Evolutionary conservation across 148 eudicot genomes (phyloP).

Genomic region (Oxyria digyna): DNA sequence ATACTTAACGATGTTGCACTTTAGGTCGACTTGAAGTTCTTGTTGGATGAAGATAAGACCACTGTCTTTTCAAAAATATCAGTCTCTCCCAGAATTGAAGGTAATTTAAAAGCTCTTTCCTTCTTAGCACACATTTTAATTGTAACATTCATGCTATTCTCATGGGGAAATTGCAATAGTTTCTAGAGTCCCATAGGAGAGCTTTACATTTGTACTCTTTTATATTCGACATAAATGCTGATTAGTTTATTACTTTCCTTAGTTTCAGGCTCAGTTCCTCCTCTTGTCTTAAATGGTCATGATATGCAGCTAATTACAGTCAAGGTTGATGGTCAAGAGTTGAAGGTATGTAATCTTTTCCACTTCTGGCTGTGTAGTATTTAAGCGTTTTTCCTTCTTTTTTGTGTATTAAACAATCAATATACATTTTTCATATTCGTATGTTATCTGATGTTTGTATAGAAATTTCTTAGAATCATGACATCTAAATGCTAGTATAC

Average conservation of each 20-base stretch:
- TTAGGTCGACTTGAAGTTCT: slow-evolving; percentile 83
- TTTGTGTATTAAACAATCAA: background rate
- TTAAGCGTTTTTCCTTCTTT: background rate
- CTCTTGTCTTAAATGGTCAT: slow-evolving; percentile 66
- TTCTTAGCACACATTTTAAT: background rate
- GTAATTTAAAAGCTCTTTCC: slow-evolving; percentile 38
- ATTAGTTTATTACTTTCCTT: background rate
- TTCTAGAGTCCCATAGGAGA: background rate
- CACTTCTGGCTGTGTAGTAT: background rate
- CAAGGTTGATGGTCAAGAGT: slow-evolving; percentile 46
- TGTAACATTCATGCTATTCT: background rate
- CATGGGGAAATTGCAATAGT: background rate
- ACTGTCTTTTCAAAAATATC: slow-evolving; percentile 60
- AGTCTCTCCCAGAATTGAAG: slow-evolving; percentile 63
- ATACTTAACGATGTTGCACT: background rate
- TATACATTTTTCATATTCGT: background rate
- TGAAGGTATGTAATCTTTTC: slow-evolving; percentile 33
- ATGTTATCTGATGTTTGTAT: background rate
- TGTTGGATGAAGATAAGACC: slow-evolving; percentile 80
- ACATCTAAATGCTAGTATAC: background rate
- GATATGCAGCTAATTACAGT: slow-evolving; percentile 73
- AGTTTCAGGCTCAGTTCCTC: slow-evolving; percentile 48
- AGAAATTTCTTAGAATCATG: background rate
- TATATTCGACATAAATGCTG: background rate
- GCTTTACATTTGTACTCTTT: background rate